phyloP scores from a whole-genome alignment of 2,329 filamentous ascomycete species.

The Helicocarpus griseus region DNA sequence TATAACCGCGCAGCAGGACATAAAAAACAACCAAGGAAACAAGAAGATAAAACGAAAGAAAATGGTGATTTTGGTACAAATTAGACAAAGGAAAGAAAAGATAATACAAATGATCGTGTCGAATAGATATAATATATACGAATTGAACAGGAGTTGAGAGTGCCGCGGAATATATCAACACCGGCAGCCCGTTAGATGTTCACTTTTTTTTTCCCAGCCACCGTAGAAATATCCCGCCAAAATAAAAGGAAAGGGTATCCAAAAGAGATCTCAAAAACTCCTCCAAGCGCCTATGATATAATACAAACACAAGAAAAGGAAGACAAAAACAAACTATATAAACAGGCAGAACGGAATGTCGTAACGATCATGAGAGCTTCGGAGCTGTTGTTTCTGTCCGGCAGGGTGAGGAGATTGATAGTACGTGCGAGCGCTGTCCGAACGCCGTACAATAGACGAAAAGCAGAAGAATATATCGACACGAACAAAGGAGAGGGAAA shows the following conservation, averaged over 20 bases:
- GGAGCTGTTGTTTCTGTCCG: background rate
- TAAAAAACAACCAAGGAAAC: background rate
- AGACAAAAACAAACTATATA: background rate
- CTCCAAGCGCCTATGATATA: background rate
- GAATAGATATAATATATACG: no score
- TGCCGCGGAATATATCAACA: no score
- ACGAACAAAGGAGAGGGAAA: background rate
- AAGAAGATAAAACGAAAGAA: background rate
- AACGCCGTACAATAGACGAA: background rate
- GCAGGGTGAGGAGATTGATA: no score
- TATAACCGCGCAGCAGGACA: background rate
- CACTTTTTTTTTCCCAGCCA: background rate
- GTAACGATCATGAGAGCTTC: background rate
- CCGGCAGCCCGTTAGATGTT: no score
- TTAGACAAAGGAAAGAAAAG: background rate
- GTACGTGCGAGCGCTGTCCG: no score
- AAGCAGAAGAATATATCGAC: background rate
- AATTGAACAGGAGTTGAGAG: no score
- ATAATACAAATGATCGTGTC: background rate
- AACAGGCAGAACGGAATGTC: background rate
- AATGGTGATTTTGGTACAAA: no score
- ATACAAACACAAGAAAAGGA: conserved; percentile 2
- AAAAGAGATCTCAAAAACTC: background rate
- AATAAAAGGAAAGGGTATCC: background rate
- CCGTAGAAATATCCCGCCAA: background rate